A percentile compares a stretch with the other conserved stretches of the same genome.
phyloP scores from a whole-genome alignment of 2,329 filamentous ascomycete species.

The Trichothecium sympodiale region DNA sequence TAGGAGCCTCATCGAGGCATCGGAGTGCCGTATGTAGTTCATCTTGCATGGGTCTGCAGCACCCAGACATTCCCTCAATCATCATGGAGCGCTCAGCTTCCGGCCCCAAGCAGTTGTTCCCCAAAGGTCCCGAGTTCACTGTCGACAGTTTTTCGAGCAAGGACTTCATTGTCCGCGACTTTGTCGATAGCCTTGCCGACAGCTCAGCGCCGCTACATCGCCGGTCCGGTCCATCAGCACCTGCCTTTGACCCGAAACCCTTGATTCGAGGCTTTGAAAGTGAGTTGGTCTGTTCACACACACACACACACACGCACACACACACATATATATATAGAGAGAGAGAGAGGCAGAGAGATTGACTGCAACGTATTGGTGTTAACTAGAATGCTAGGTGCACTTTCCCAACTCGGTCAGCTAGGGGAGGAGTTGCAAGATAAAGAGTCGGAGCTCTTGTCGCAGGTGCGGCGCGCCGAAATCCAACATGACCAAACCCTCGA shows the following conservation, averaged over 20 bases:
- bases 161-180: constrained; percentile 97
- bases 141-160: constrained; percentile 80
- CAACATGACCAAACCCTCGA: constrained; percentile 89
- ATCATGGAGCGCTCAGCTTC: constrained; percentile 32
- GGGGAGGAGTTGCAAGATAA: constrained; percentile 78
- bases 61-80: constrained; percentile 2
- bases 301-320: too few species aligned
- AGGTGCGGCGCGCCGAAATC: constrained; percentile 80
- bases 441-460: constrained; percentile 82
- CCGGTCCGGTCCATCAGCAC: constrained; percentile 53
- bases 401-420: constrained; percentile 57
- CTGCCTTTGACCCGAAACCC: constrained; percentile 85
- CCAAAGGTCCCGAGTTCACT: constrained; percentile 70
- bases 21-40: constrained; percentile 15
- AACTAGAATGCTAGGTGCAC: constrained; percentile 35
- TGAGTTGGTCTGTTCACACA: too few species aligned
- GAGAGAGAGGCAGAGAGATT: too few species aligned
- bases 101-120: constrained; percentile 58
- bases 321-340: too few species aligned
- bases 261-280: constrained; percentile 90
- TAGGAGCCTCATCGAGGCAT: too few species aligned
- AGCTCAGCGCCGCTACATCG: constrained; percentile 69
- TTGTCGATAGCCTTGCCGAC: constrained; percentile 87
- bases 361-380: too few species aligned
- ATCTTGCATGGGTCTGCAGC: constrained; percentile 9